phyloP scores from a whole-genome alignment of 345 rosid species.

The Salix suchowensis region DNA sequence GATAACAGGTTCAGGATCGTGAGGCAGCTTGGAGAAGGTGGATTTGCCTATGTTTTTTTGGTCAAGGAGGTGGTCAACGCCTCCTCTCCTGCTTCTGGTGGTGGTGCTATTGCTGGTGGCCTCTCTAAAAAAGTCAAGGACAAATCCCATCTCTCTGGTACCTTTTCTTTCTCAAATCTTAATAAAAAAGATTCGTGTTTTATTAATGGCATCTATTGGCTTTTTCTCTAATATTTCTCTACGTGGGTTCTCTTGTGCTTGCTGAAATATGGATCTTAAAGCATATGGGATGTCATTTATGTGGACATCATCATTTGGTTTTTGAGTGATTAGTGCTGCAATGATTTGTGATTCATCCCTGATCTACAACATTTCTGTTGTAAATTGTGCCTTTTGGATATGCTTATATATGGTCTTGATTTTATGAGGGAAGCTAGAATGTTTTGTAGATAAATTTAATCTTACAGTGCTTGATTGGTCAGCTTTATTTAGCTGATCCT shows the following conservation, averaged over 20 bases:
- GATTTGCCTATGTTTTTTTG: conserved; percentile 78
- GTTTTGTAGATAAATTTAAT: no score
- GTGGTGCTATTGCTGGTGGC: conserved; percentile 26
- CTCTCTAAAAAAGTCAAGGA: conserved; percentile 89
- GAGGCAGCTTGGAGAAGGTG: conserved; percentile 98
- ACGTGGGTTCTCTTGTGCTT: no score
- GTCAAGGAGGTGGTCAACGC: conserved; percentile 72
- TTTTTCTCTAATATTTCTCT: not conserved
- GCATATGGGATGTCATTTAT: not conserved
- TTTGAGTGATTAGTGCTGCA: not conserved
- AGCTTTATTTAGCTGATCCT: no score
- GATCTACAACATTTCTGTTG: not conserved
- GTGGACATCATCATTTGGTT: not conserved
- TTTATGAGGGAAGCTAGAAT: no score
- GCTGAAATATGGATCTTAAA: not conserved
- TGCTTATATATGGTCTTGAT: not conserved
- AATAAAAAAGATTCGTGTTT: not conserved
- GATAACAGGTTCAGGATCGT: conserved; percentile 81
- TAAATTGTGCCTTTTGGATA: not conserved
- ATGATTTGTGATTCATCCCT: not conserved
- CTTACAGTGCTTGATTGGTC: no score
- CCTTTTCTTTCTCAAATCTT: not conserved
- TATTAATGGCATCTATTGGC: not conserved
- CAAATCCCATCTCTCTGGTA: conserved; percentile 84
- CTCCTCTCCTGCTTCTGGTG: conserved; percentile 41